phyloP scores from a whole-genome alignment of 2,329 filamentous ascomycete genomes.

The Epichloe hybrida region DNA sequence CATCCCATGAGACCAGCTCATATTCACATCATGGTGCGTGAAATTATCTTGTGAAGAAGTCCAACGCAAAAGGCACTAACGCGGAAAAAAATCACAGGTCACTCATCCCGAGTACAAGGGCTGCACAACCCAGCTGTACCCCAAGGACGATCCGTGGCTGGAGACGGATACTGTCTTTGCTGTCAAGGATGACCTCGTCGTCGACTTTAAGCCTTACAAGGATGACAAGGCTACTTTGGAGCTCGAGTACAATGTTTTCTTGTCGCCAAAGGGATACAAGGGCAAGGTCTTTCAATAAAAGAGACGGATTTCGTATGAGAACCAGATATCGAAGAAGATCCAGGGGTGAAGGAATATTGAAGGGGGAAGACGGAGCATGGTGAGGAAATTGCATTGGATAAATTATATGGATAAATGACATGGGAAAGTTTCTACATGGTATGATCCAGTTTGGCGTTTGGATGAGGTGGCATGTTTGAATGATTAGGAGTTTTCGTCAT shows the following conservation, averaged over 20 bases:
- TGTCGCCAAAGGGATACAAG: conserved; percentile 33
- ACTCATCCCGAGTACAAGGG: conserved; percentile 54
- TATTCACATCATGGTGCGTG: too few species aligned
- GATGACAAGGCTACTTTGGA: conserved; percentile 25
- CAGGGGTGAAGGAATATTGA: too few species aligned
- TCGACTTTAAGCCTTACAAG: conserved; percentile 33
- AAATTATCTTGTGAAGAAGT: too few species aligned
- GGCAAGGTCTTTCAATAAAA: conserved; percentile 15
- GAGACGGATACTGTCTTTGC: conserved; percentile 33
- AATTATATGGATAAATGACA: neutral
- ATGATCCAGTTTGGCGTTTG: too few species aligned
- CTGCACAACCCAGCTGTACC: conserved; percentile 66
- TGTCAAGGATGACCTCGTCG: conserved; percentile 38
- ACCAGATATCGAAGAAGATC: too few species aligned
- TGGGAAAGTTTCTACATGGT: too few species aligned
- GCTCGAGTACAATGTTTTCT: conserved; percentile 28
- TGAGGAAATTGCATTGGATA: neutral
- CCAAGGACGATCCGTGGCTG: conserved; percentile 52
- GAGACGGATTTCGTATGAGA: too few species aligned
- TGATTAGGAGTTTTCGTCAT: too few species aligned
- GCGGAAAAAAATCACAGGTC: conserved; percentile 16
- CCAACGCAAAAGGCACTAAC: too few species aligned
- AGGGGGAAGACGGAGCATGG: neutral
- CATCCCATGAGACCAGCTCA: too few species aligned
- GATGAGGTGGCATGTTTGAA: too few species aligned